A percentile compares a stretch with the other conserved stretches of the same genome.
Evolutionary conservation across 2,329 filamentous ascomycete genomes (phyloP).

Genomic region (Botrytis deweyae): DNA sequence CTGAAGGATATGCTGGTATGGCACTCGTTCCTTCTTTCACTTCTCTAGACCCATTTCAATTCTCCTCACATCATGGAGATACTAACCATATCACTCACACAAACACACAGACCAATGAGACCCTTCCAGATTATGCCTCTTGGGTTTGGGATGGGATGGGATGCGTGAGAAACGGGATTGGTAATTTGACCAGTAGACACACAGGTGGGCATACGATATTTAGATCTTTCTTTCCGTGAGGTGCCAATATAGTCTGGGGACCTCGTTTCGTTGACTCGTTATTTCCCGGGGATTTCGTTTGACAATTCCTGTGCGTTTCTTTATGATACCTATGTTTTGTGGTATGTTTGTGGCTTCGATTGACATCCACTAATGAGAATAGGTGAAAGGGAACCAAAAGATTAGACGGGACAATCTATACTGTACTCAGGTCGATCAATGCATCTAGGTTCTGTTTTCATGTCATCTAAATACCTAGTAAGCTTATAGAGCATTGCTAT

Average conservation of each 20-base stretch:
- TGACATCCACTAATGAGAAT: slow-evolving; percentile 8
- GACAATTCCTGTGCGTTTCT: slow-evolving; percentile 5
- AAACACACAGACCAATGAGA: slow-evolving; percentile 18
- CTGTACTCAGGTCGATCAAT: background rate
- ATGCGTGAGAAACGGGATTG: background rate
- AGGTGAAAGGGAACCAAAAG: background rate
- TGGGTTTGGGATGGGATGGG: background rate
- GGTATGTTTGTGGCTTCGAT: slow-evolving; percentile 15
- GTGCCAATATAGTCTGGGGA: background rate
- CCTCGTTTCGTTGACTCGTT: background rate
- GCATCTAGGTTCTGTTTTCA: background rate
- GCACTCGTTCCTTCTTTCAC: slow-evolving; percentile 3
- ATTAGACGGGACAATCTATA: background rate
- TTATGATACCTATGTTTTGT: slow-evolving; percentile 8
- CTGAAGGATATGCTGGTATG: slow-evolving; percentile 9
- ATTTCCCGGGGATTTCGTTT: slow-evolving; percentile 1
- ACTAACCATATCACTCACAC: background rate
- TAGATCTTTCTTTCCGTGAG: background rate
- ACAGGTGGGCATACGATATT: background rate
- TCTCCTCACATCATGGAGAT: slow-evolving; percentile 16
- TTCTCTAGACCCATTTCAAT: slow-evolving; percentile 21
- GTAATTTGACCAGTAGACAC: background rate
- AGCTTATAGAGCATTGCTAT: background rate
- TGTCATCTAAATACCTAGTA: background rate
- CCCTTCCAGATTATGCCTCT: slow-evolving; percentile 1